Conservation (phyloP, 2,329 filamentous ascomycete species). For the Seiridium cupressi region DNA sequence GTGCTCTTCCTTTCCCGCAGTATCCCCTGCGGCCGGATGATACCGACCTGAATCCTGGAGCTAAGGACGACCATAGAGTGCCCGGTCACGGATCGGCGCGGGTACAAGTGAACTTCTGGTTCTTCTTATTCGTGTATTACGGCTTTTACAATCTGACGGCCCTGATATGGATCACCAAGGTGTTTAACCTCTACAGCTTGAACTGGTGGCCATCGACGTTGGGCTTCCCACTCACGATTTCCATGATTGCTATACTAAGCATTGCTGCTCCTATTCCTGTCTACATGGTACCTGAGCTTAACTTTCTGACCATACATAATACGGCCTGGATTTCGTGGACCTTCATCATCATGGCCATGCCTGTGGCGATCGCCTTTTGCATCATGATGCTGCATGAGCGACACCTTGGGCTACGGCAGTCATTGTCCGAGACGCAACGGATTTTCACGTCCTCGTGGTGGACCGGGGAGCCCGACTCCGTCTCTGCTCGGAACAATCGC, state of each 20-base stretch:
- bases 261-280: conserved; percentile 58
- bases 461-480: conserved; percentile 54
- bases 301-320: conserved; percentile 59
- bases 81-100: conserved; percentile 63
- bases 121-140: conserved; percentile 69
- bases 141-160: conserved; percentile 67
- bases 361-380: conserved; percentile 62
- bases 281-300: conserved; percentile 52
- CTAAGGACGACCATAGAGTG: conserved; percentile 34
- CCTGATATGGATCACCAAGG: conserved; percentile 68
- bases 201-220: conserved; percentile 69
- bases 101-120: conserved; percentile 69
- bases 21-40: conserved; percentile 51
- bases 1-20: conserved; percentile 63
- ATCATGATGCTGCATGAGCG: conserved; percentile 64
- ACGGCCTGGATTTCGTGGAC: conserved; percentile 69
- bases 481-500: conserved; percentile 33
- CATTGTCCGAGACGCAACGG: conserved; percentile 64
- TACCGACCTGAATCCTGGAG: conserved; percentile 27
- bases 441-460: conserved; percentile 67
- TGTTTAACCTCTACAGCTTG: conserved; percentile 69
- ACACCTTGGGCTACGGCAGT: conserved; percentile 58
- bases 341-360: conserved; percentile 68
- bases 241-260: conserved; percentile 59
- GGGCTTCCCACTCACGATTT: conserved; percentile 64